A percentile compares a stretch with the other conserved stretches of the same genome.
Conservation (phyloP, 2,329 filamentous ascomycete species). For the Fonsecaea pedrosoi region DNA sequence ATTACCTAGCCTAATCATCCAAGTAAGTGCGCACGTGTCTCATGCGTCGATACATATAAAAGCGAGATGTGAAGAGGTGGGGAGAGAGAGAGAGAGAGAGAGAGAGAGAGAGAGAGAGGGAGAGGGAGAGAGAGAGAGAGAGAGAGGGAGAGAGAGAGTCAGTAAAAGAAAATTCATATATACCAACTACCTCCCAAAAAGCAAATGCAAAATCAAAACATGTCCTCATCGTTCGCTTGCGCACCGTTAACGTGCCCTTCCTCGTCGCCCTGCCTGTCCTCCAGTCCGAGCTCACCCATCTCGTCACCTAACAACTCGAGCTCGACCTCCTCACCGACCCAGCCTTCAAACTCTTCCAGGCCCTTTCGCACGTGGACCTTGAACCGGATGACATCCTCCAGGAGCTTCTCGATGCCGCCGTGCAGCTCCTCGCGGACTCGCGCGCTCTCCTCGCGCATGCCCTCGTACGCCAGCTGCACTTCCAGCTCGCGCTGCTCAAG, state of each 20-base stretch:
- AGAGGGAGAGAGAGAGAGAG: background rate
- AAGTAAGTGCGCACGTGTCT: too few species aligned
- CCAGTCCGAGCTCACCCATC: constrained; percentile 30
- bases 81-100: too few species aligned
- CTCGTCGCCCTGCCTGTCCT: constrained; percentile 12
- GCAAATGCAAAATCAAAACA: constrained; percentile 2
- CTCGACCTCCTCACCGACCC: constrained; percentile 92
- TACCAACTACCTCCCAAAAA: background rate
- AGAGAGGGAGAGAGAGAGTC: too few species aligned
- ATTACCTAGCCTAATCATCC: too few species aligned
- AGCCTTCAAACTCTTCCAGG: constrained; percentile 91
- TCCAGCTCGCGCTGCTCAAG: constrained; percentile 68
- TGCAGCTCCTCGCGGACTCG: constrained; percentile 90
- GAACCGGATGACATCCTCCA: constrained; percentile 98
- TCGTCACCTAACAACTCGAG: constrained; percentile 75
- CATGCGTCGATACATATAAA: too few species aligned
- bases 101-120: background rate
- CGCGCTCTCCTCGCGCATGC: constrained; percentile 40
- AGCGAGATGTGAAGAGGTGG: too few species aligned
- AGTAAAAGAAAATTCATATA: background rate
- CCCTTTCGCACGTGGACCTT: constrained; percentile 95
- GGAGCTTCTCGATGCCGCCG: constrained; percentile 91
- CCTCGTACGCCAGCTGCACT: constrained; percentile 39
- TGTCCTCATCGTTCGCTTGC: constrained; percentile 7
- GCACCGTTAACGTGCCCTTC: constrained; percentile 5